Percentiles rank a stretch among this genome's conserved stretches.
phyloP scores from a whole-genome alignment of 169 alveolate genomes.

The Eimeria mitis region DNA sequence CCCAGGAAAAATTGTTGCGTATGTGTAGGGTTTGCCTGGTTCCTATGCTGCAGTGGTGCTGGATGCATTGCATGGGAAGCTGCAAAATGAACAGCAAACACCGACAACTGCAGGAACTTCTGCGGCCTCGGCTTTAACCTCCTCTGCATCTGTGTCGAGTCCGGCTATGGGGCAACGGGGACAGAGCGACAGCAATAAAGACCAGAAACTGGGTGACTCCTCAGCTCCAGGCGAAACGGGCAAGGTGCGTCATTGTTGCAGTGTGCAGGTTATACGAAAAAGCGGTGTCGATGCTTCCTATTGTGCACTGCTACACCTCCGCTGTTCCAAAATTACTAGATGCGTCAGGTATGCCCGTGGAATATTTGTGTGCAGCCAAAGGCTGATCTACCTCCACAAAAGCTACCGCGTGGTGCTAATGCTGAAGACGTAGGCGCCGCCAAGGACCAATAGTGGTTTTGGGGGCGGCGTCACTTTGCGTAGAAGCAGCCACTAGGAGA shows the following conservation, averaged over 20 bases:
- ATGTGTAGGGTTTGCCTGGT: background rate
- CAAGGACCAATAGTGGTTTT: background rate
- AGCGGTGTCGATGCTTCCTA: background rate
- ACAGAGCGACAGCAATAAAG: slow-evolving; percentile 37
- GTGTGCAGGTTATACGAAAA: background rate
- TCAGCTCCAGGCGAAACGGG: background rate
- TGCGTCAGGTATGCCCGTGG: background rate
- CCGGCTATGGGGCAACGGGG: slow-evolving; percentile 6
- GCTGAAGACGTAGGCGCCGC: slow-evolving; percentile 32
- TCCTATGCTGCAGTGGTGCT: slow-evolving; percentile 53
- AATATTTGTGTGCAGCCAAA: slow-evolving; percentile 6
- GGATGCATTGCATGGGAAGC: slow-evolving; percentile 73
- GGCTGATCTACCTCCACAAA: slow-evolving; percentile 31
- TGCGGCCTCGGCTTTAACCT: background rate
- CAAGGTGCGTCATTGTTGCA: slow-evolving; percentile 5
- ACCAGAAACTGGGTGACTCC: background rate
- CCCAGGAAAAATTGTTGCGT: background rate
- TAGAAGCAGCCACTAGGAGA: background rate
- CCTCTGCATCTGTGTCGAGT: background rate
- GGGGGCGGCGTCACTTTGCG: background rate
- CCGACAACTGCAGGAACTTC: background rate
- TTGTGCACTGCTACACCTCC: background rate
- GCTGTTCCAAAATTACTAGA: background rate
- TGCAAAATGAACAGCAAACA: slow-evolving; percentile 19
- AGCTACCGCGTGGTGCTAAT: slow-evolving; percentile 34